These are phyloP conservation scores for Didymella exigua DNA, from an alignment of 2,329 filamentous ascomycete genomes.

Conservation along the genomic window DNA sequence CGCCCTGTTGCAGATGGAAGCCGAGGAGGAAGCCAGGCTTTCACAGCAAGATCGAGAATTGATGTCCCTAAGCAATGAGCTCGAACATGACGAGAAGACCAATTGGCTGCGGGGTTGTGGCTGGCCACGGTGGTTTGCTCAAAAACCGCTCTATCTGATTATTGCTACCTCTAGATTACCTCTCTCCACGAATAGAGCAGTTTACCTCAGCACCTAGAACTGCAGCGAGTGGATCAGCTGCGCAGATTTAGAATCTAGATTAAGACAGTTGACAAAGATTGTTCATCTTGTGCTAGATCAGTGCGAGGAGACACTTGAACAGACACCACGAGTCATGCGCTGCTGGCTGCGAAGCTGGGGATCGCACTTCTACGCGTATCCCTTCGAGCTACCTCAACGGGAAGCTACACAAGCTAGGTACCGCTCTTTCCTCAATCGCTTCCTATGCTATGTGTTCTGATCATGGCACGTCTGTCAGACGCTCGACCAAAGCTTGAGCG, in stretches of 20 bases:
- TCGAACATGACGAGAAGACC: not conserved
- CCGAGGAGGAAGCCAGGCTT: slow-evolving; percentile 1
- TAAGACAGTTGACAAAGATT: not conserved
- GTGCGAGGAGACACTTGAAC: not conserved
- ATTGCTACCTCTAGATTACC: not conserved
- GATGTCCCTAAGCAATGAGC: not conserved
- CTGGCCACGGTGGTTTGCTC: not conserved
- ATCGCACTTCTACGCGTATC: not conserved
- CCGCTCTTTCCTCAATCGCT: not conserved
- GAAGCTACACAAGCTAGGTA: not conserved
- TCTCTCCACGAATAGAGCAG: not conserved
- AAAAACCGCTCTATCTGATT: not conserved
- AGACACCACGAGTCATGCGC: not conserved
- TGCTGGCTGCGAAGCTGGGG: not conserved
- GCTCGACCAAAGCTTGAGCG: not conserved
- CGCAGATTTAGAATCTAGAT: not conserved
- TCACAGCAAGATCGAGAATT: not conserved
- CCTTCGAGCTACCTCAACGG: not conserved
- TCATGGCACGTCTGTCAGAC: not conserved
- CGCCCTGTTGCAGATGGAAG: slow-evolving; percentile 1
- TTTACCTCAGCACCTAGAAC: not conserved
- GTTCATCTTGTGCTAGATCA: not conserved
- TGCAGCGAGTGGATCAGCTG: not conserved
- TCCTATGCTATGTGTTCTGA: not conserved
- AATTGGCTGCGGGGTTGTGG: not conserved